Conservation (phyloP, 371 early-diverging fungal species). For the Chytridiales sp. region DNA sequence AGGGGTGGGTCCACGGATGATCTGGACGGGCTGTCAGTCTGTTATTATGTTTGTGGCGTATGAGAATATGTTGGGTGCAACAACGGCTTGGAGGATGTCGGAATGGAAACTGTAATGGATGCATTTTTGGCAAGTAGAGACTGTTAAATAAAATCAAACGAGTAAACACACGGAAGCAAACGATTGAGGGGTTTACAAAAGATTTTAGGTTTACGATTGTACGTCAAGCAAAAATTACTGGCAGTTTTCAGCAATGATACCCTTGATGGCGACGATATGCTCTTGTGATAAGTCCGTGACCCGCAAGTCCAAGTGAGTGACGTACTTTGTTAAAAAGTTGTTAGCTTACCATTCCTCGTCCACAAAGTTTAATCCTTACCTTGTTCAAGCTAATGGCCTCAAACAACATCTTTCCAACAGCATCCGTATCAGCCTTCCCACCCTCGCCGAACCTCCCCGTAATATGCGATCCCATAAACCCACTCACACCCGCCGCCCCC, state of each 20-base stretch:
- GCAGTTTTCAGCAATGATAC: slow-evolving; percentile 45
- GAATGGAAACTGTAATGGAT: too few species aligned
- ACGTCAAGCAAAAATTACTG: slow-evolving; percentile 10
- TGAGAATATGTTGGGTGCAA: too few species aligned
- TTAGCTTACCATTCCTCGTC: neutral
- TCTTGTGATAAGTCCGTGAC: slow-evolving; percentile 43
- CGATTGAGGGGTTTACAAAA: too few species aligned
- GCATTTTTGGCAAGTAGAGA: too few species aligned
- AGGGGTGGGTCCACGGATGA: slow-evolving; percentile 33
- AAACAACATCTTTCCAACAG: slow-evolving; percentile 45
- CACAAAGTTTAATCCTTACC: slow-evolving; percentile 20
- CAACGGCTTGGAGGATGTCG: too few species aligned
- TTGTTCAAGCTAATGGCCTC: slow-evolving; percentile 53
- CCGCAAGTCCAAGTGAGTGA: slow-evolving; percentile 47
- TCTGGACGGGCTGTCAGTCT: slow-evolving; percentile 41
- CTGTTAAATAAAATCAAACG: too few species aligned
- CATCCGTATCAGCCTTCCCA: slow-evolving; percentile 30
- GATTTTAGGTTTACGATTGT: too few species aligned
- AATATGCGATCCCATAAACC: too few species aligned
- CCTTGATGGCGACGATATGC: slow-evolving; percentile 46
- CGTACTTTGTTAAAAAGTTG: slow-evolving; percentile 30
- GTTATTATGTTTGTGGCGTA: slow-evolving; percentile 36
- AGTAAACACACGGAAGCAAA: too few species aligned
- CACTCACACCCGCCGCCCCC: slow-evolving; percentile 3
- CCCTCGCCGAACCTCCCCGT: slow-evolving; percentile 1